phyloP scores from a whole-genome alignment of 495 filamentous ascomycete genomes.

The Melanomma pulvis-pyrius region DNA sequence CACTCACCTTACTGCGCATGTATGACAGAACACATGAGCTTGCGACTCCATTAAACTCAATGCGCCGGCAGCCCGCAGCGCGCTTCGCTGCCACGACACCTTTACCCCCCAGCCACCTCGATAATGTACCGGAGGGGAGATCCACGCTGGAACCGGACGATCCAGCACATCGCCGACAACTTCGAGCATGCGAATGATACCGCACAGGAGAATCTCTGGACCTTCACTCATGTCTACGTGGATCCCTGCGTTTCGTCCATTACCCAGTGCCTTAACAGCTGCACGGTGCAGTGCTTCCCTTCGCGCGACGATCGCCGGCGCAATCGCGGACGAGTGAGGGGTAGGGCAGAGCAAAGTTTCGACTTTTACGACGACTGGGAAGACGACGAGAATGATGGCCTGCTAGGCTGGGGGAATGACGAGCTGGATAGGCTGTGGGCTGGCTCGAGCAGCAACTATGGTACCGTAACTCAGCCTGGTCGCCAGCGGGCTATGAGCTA shows the following conservation, averaged over 20 bases:
- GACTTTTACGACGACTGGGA: constrained; percentile 99
- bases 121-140: constrained; percentile 70
- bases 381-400: constrained; percentile 66
- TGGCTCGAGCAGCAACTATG: constrained; percentile 58
- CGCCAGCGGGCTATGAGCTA: constrained; percentile 87
- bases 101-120: constrained; percentile 7
- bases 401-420: constrained; percentile 72
- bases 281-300: constrained; percentile 72
- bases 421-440: constrained; percentile 81
- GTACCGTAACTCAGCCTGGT: constrained; percentile 63
- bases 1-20: not conserved
- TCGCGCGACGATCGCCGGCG: constrained; percentile 75
- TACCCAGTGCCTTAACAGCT: constrained; percentile 65
- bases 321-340: constrained; percentile 58
- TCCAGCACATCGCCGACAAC: constrained; percentile 91
- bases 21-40: not conserved
- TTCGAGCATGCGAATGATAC: constrained; percentile 90
- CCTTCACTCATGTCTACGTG: constrained; percentile 82
- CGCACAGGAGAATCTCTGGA: constrained; percentile 85
- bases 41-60: constrained; percentile 8
- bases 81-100: constrained; percentile 14
- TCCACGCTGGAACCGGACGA: constrained; percentile 87
- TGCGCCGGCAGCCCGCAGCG: constrained; percentile 24
- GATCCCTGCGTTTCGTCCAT: constrained; percentile 76
- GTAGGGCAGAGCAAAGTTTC: constrained; percentile 78